Percentiles rank a stretch among this genome's conserved stretches.
Conservation (phyloP, 2,329 filamentous ascomycete species). For the Penicillium digitatum region DNA sequence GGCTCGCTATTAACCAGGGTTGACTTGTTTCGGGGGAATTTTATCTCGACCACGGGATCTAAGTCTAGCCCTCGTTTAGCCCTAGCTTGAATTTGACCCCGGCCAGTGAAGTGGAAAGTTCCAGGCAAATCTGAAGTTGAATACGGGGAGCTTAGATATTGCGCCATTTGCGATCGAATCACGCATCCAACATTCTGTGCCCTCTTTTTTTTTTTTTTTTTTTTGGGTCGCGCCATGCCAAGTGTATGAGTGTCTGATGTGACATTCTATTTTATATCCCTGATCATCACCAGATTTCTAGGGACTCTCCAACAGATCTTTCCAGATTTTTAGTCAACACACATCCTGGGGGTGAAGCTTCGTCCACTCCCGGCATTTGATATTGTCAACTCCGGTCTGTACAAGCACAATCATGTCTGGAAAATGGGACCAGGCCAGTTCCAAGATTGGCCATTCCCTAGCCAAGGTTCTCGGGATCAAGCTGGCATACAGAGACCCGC, state of each 20-base stretch:
- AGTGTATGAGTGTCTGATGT: slow-evolving; percentile 13
- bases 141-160: slow-evolving; percentile 25
- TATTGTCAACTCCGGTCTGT: background rate
- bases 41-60: background rate
- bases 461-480: slow-evolving; percentile 82
- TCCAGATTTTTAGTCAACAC: background rate
- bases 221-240: slow-evolving; percentile 12
- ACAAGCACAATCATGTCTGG: background rate
- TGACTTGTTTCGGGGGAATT: background rate
- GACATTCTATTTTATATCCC: slow-evolving; percentile 14
- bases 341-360: slow-evolving; percentile 1
- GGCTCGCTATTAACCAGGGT: background rate
- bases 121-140: slow-evolving; percentile 9
- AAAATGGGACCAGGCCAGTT: slow-evolving; percentile 27
- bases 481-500: slow-evolving; percentile 61
- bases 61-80: slow-evolving; percentile 7
- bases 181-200: slow-evolving; percentile 16
- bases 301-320: background rate
- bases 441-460: slow-evolving; percentile 65
- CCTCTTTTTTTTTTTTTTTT: slow-evolving; percentile 6
- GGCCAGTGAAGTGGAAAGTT: slow-evolving; percentile 7
- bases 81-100: background rate
- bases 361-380: slow-evolving; percentile 1
- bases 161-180: slow-evolving; percentile 23
- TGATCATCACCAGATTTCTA: slow-evolving; percentile 13